Evolutionary conservation across 148 eudicot species (phyloP), one percentile per base, ranked within the genome.

Genomic region (Chenopodium berlandieri): DNA sequence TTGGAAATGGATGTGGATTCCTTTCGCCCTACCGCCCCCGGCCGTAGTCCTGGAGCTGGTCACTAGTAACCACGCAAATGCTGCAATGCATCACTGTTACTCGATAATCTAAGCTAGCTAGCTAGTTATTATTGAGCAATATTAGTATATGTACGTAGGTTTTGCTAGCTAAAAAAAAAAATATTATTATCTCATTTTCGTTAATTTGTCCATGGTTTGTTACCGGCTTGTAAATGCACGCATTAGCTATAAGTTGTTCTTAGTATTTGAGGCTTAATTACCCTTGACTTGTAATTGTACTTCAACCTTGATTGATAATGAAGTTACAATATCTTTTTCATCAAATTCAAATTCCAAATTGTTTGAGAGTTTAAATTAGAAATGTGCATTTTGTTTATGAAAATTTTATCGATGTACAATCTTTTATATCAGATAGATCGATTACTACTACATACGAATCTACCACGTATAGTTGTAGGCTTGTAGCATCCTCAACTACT

Each of bases 21-120:
- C 3, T 88, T 78, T 76, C 82, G 78, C 6, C 86, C 81, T 74
- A 80, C 86, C 16, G 3, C 32, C 6, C 86, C 83, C 2, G 86
- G 86, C 16, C 83, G 70, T 65, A 84, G 86, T 60, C 86, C 86
- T 23, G 83, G 86, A 50, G 83, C 82, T 60, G 86, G 86, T 76
- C 86, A 84, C 34, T 84, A 82, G 46, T 48, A 0, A 16, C 16
- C 9, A 4, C 6, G 1, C 44, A 40, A 40, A 40, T 40, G 44
- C 6, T 40, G 44, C 44, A 34, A 34, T 4, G 40, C 40, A 34
- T 34, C 40, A 34, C 40, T 34, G 5, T 34, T 34, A 16, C 2
- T 16, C 37, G 27, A 11, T 74, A 50, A 50, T 48, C 63, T 32
- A 69, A 11, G 17, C 44, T 74, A 3, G 4, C 25, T 9, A 48